phyloP scores from a whole-genome alignment of 2,329 filamentous ascomycete species.

The Lasiodiplodia hormozganensis region DNA sequence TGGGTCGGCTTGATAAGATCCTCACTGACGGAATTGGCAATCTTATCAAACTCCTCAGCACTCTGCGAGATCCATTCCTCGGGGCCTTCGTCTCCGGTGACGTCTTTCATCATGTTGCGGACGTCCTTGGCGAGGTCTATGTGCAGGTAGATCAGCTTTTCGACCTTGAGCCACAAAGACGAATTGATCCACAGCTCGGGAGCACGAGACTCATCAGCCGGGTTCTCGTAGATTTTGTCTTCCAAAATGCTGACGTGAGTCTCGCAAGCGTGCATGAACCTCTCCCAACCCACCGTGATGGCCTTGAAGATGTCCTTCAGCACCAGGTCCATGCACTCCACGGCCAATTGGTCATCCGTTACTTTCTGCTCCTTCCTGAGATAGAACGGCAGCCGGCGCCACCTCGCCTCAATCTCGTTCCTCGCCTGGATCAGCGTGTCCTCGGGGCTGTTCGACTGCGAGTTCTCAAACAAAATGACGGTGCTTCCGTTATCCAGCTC shows the following conservation, averaged over 20 bases:
- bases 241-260: conserved; percentile 59
- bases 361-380: conserved; percentile 53
- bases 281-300: conserved; percentile 54
- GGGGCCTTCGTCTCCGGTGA: conserved; percentile 46
- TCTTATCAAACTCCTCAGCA: conserved; percentile 52
- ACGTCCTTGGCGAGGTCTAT: conserved; percentile 56
- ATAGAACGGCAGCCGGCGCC: conserved; percentile 60
- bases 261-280: conserved; percentile 53
- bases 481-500: conserved; percentile 58
- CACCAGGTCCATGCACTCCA: conserved; percentile 59
- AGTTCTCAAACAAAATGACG: conserved; percentile 62
- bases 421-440: conserved; percentile 60
- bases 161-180: conserved; percentile 59
- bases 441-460: conserved; percentile 54
- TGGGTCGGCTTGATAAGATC: conserved; percentile 59
- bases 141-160: conserved; percentile 60
- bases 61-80: conserved; percentile 51
- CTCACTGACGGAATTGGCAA: conserved; percentile 57
- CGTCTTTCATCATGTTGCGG: conserved; percentile 50
- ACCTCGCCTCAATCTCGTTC: conserved; percentile 59
- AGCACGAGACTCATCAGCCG: conserved; percentile 60
- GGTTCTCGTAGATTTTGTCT: conserved; percentile 61
- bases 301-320: conserved; percentile 58
- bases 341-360: conserved; percentile 51
- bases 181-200: conserved; percentile 61